A percentile compares a stretch with the other conserved stretches of the same genome.
Evolutionary conservation across 2,329 filamentous ascomycete genomes (phyloP).

Genomic region (Talaromyces islandicus): DNA sequence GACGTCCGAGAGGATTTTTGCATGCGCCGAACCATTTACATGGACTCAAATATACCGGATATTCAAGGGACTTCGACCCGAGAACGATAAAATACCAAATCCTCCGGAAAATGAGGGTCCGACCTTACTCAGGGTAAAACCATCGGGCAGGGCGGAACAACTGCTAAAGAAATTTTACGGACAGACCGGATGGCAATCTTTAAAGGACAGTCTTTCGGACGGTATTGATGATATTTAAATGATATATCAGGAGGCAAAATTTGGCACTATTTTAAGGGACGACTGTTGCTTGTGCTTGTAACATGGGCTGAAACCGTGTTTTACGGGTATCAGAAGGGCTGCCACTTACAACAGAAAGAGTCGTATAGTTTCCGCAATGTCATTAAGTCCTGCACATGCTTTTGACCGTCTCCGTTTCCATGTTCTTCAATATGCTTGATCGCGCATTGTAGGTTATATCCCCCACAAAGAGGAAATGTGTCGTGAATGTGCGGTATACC

Average conservation of each 20-base stretch:
- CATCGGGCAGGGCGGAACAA: neutral
- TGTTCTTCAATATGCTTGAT: neutral
- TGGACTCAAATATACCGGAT: slow-evolving; percentile 17
- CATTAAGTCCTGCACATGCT: neutral
- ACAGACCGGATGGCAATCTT: neutral
- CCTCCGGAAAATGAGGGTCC: neutral
- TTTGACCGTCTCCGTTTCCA: neutral
- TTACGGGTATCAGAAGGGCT: neutral
- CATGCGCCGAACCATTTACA: slow-evolving; percentile 42
- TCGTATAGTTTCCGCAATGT: neutral
- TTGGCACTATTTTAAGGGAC: neutral
- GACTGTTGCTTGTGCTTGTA: neutral
- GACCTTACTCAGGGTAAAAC: slow-evolving; percentile 20
- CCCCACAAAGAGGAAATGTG: neutral
- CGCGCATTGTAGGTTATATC: slow-evolving; percentile 1
- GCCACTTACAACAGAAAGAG: neutral
- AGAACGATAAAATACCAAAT: neutral
- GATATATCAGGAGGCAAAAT: neutral
- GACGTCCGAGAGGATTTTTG: slow-evolving; percentile 46
- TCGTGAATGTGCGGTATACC: neutral
- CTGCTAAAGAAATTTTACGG: neutral
- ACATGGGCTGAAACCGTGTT: neutral
- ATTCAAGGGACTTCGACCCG: neutral
- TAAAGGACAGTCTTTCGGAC: neutral
- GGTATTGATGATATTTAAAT: neutral